Base-by-base conservation (phyloP, 495 filamentous ascomycete genomes). In the Neurospora sp. region DNA sequence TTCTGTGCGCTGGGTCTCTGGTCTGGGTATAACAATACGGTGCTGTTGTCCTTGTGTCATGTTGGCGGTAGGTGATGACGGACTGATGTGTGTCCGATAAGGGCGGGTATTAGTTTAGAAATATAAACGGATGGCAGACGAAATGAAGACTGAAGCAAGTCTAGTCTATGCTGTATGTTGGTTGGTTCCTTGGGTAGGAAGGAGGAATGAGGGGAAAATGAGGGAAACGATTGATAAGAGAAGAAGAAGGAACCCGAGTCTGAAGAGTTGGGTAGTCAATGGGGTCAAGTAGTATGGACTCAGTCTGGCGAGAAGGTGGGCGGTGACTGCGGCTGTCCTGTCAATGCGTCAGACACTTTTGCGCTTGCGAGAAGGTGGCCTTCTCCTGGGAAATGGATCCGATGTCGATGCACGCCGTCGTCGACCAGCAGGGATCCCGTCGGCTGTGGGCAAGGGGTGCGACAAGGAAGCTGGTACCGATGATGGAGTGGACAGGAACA, bases 1-100 rank as follows among this genome's bases (percentile, higher is more conserved):
- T 22, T 81, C 78, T 71, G 35, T 72, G 71, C 73, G 74, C 20
- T 4, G 7, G 10, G 48, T 11, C 7, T 59, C 48, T 12, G 48
- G 48, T 27, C 48, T 59, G 20, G 48, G 48, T 59, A 59, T 59
- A 20, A 5, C 48, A 18, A 59, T 59, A 6, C 48, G 48, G 20
- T 27, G 48, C 48, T 59, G 46, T 53, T 12, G 5, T 59, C 20
- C 48, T 27, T 11, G 53, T 20, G 53, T 31, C 53, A 61, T 61
- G 2, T 61, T 61, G 53, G 53, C 53, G 53, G 53, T 31, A 18
- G 5, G 16, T 27, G 46, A 53, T 5, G 20, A 59, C 48, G 11
- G 20, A n/a, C 48, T 27, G 48, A 27, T 27, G n/a, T 4, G n/a
- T 16, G 53, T 61, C 5, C 22, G 48, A 59, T 59, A 59, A 59